Evolutionary conservation across 2,329 filamentous ascomycete genomes (phyloP).

Genomic region (Cyclaneusma minus): DNA sequence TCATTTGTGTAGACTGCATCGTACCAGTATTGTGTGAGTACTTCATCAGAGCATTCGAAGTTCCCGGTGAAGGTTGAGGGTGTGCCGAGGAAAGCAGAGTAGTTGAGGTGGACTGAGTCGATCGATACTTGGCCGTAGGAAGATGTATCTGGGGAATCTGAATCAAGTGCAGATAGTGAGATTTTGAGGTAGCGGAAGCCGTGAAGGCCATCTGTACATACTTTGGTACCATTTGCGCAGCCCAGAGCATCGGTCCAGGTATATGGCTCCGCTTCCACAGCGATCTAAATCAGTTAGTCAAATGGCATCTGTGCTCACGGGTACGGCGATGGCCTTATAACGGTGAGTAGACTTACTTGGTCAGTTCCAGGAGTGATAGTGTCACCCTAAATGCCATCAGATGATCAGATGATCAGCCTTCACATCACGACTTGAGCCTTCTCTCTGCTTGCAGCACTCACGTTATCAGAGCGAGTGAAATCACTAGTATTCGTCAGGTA

Average conservation of each 20-base stretch:
- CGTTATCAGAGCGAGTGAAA: conserved; percentile 32
- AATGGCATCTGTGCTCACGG: not conserved
- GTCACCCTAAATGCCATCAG: conserved; percentile 12
- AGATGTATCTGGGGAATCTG: conserved; percentile 28
- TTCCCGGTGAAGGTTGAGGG: conserved; percentile 32
- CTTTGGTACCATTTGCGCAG: conserved; percentile 25
- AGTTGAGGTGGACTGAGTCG: conserved; percentile 24
- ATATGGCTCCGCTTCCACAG: conserved; percentile 25
- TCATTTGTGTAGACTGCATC: conserved; percentile 37
- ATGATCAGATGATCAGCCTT: not conserved
- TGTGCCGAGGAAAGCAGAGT: conserved; percentile 29
- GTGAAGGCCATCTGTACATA: conserved; percentile 35
- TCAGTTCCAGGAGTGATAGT: conserved; percentile 30
- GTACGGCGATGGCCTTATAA: too few species aligned
- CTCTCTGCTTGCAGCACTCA: conserved; percentile 10
- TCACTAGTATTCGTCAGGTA: conserved; percentile 28
- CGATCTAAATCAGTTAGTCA: conserved; percentile 20
- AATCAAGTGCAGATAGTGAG: conserved; percentile 25
- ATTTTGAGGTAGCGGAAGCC: conserved; percentile 36
- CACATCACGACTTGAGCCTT: not conserved
- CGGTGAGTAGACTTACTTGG: conserved; percentile 22
- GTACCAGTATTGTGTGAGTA: conserved; percentile 35
- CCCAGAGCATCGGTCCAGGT: conserved; percentile 29
- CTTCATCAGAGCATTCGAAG: conserved; percentile 34
- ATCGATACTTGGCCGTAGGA: conserved; percentile 27